Base-by-base conservation (phyloP, 176 grass and related monocot genomes). In the Oryza meridionalis region DNA sequence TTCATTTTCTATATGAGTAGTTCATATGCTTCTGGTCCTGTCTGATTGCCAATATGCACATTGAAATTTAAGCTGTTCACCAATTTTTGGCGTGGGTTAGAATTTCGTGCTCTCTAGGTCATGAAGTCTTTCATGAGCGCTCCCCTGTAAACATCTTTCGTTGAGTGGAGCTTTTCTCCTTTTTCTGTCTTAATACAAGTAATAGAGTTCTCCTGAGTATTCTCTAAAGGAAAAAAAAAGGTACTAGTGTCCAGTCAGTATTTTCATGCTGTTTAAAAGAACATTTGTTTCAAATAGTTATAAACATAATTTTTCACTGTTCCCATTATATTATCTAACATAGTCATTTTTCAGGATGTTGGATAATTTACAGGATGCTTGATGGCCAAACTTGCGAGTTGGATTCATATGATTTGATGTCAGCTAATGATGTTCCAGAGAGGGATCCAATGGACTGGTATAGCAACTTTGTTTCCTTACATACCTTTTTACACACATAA, bases 381-480 rank as follows among this genome's bases (percentile, higher is more conserved):
- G 77, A 84, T 88, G 86, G 62, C 59, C 87, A 92, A 84, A 90
- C 82, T 81, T 90, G 85, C 4, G 85, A 92, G 75, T 82, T 98
- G 73, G 89, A 92, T 46, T 94, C 85, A 4, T 98, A 98, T 85
- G 93, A 98, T 89, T 80, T 98, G n/a, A 73, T 93, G 80, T 98
- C 96, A 82, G 96, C 96, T 79, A 95, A 98, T 84, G 93, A 98
- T 88, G 90, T 74, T 85, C 89, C 93, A 82, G 91, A 87, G 78
- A 93, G 91, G 90, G 93, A 98, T 90, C 96, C 96, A 83, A 93
- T 90, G 93, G 87, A 93, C 76, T 98, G 96, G 93, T 98, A 93
- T 49, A 67, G 24, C 84, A 84, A 75, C 84, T 73, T 53, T 73
- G n/a, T 87, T 64, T 64, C 17, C 29, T 67, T 76, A n/a, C 27